phyloP scores from a whole-genome alignment of 495 filamentous ascomycete species.

The Penicillium soppii region DNA sequence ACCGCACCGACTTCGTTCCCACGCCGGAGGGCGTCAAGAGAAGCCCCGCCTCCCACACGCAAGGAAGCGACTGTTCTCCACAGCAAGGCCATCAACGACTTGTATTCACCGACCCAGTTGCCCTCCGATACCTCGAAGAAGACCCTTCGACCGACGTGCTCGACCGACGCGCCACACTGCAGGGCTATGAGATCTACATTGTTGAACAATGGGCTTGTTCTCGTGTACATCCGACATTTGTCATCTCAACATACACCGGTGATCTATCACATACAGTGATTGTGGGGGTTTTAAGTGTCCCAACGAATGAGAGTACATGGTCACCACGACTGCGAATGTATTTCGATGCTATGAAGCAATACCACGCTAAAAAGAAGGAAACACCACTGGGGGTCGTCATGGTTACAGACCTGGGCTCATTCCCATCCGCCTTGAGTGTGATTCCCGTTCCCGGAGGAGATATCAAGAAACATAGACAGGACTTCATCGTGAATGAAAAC shows the following conservation, averaged over 20 bases:
- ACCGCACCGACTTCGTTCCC: conserved; percentile 24
- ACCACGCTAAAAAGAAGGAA: conserved; percentile 77
- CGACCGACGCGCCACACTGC: conserved; percentile 62
- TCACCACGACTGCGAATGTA: conserved; percentile 75
- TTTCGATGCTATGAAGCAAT: conserved; percentile 80
- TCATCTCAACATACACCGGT: conserved; percentile 93
- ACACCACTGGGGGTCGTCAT: conserved; percentile 83
- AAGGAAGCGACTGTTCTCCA: conserved; percentile 18
- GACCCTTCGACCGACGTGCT: conserved; percentile 77
- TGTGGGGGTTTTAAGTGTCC: conserved; percentile 81
- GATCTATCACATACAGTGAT: conserved; percentile 73
- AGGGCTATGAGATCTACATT: conserved; percentile 90
- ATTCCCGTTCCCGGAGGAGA: conserved; percentile 88
- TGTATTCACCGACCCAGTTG: conserved; percentile 72
- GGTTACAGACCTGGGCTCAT: conserved; percentile 88
- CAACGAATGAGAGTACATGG: conserved; percentile 78
- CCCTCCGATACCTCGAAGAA: conserved; percentile 84
- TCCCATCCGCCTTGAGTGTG: conserved; percentile 85
- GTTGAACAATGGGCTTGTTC: conserved; percentile 99
- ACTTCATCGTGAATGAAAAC: conserved; percentile 94
- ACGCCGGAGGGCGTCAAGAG: conserved; percentile 22
- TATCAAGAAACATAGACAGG: conserved; percentile 71
- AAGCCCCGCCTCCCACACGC: conserved; percentile 21
- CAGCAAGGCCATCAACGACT: conserved; percentile 49
- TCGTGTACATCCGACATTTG: conserved; percentile 81